These are phyloP conservation scores for Stachybotrys elegans DNA, from an alignment of 2,329 filamentous ascomycete species.

Conservation along the genomic window DNA sequence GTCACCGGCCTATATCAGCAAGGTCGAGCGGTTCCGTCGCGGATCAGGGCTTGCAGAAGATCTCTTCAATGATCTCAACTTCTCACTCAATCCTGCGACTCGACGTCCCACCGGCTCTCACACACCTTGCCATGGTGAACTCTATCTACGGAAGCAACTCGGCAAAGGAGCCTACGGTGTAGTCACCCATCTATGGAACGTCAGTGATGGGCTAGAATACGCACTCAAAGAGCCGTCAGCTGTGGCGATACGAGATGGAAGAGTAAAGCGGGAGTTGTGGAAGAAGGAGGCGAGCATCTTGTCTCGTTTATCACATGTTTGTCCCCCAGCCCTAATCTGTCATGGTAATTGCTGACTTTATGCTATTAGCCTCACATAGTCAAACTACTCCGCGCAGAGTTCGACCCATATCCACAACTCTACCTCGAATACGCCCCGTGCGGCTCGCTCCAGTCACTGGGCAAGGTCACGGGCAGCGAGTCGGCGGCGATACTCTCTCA, in stretches of 20 bases:
- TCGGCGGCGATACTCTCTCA: slow-evolving; percentile 10
- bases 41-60: slow-evolving; percentile 10
- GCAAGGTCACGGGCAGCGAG: slow-evolving; percentile 9
- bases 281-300: slow-evolving; percentile 16
- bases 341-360: slow-evolving; percentile 3
- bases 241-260: neutral
- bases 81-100: slow-evolving; percentile 6
- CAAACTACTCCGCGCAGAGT: slow-evolving; percentile 1
- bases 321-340: slow-evolving; percentile 4
- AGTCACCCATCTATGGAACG: slow-evolving; percentile 15
- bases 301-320: slow-evolving; percentile 13
- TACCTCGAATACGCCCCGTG: slow-evolving; percentile 9
- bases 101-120: slow-evolving; percentile 7
- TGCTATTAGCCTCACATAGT: slow-evolving; percentile 11
- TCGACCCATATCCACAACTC: slow-evolving; percentile 3
- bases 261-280: slow-evolving; percentile 9
- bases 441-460: slow-evolving; percentile 3
- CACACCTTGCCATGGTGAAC: slow-evolving; percentile 7
- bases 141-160: slow-evolving; percentile 10
- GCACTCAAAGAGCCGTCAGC: slow-evolving; percentile 16
- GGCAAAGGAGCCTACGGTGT: slow-evolving; percentile 13
- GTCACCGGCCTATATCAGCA: slow-evolving; percentile 13
- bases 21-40: slow-evolving; percentile 11
- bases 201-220: slow-evolving; percentile 14
- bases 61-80: slow-evolving; percentile 8